Base-by-base conservation (phyloP, 164 flowering plant genomes). In the Cinnamomum micranthum region DNA sequence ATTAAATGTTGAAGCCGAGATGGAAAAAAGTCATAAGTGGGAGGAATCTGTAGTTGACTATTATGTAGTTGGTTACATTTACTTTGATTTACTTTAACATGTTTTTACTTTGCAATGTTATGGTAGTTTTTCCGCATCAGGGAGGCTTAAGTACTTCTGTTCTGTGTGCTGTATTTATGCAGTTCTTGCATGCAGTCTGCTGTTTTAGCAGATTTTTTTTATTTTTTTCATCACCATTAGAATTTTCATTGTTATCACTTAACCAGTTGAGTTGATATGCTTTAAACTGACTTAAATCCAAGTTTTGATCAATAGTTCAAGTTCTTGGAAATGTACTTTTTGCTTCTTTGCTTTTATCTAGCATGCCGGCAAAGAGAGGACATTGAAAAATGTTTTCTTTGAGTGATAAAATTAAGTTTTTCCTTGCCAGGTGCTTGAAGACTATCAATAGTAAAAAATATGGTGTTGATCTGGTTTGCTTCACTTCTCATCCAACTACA, bases 381-480 rank as follows among this genome's bases (percentile, higher is more conserved):
- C 47, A 9, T 41, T 41, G 11, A 41, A 41, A 41, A 41, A 41
- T 41, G 47, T 41, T 10, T 60, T n/a, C 5, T 6, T 76, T 17
- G 33, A 31, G 20, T n/a, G 17, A 52, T 66, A 6, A 9, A 63
- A 25, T 19, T 41, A 50, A 27, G 23, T 17, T 14, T 76, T 11
- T 67, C 71, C n/a, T 74, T 79, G 52, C 47, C 86, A 95, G 99
- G 77, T 91, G 97, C 76, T 85, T 92, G 89, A 96, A 96, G 86
- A 92, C 99, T 69, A 96, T 96, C 62, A 96, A 96, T 82, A 96
- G 99, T 88, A 96, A 96, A 84, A 96, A 94, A 76, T 96, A 96
- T 78, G 98, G 99, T 67, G 97, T 96, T 77, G 99, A 96, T 79
- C 84, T 96, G 41, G 99, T 96, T 77, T 87, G 90, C 84, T 96